phyloP scores from a whole-genome alignment of 2,329 filamentous ascomycete species.

The Colletotrichum lindemuthianum region DNA sequence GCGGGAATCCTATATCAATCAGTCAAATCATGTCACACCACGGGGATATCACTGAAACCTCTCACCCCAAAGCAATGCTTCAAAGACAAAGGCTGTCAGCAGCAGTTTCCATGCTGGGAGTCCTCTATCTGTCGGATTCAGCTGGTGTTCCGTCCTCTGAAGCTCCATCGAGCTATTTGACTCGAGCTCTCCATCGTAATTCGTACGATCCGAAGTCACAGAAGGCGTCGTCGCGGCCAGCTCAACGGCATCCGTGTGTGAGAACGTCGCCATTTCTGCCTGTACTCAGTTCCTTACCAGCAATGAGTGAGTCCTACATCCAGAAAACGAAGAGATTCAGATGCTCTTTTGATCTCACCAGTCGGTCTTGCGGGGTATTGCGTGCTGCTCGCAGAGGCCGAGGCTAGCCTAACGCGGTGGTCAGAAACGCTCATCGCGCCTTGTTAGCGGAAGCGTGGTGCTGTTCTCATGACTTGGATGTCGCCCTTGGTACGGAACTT shows the following conservation, averaged over 20 bases:
- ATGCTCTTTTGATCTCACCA: too few relatives aligned
- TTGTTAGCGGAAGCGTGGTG: background rate
- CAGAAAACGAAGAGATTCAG: background rate
- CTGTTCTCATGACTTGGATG: constrained; percentile 12
- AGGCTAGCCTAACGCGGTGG: constrained; percentile 11
- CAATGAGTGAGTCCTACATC: background rate
- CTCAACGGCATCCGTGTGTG: constrained; percentile 1
- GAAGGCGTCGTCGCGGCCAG: background rate
- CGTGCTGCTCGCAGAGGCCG: background rate
- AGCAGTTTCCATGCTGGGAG: constrained; percentile 41
- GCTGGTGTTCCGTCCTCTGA: constrained; percentile 9
- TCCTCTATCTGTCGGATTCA: constrained; percentile 40
- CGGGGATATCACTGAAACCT: background rate
- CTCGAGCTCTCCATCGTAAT: background rate
- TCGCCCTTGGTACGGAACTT: background rate
- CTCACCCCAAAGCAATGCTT: constrained; percentile 41
- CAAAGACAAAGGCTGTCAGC: constrained; percentile 41
- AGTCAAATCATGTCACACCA: background rate
- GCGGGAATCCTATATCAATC: constrained; percentile 40
- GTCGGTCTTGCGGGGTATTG: background rate
- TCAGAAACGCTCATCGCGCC: background rate
- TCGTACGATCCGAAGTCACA: background rate
- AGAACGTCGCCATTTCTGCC: background rate
- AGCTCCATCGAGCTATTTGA: background rate
- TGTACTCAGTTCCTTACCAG: background rate